These are phyloP conservation scores for Reutealis trisperma DNA, from an alignment of 345 rosid species.

Conservation along the genomic window DNA sequence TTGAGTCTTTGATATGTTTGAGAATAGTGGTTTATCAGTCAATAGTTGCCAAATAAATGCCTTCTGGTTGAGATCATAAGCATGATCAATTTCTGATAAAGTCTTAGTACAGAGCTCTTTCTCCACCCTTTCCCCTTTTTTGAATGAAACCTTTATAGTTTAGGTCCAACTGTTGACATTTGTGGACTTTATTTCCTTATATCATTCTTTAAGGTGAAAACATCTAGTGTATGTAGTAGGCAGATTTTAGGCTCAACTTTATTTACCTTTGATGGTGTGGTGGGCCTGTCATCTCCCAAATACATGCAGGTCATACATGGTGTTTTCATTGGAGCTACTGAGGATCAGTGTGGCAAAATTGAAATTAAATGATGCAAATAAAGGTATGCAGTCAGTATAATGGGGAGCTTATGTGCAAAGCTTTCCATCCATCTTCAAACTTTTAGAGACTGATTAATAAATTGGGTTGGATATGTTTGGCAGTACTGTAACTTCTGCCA, in stretches of 20 bases:
- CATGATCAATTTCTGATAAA: constrained; percentile 9
- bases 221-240: constrained; percentile 14
- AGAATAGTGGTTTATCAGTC: constrained; percentile 5
- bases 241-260: constrained; percentile 33
- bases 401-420: constrained; percentile 26
- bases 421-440: constrained; percentile 17
- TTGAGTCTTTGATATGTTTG: constrained; percentile 8
- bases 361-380: constrained; percentile 30
- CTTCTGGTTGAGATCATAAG: constrained; percentile 6
- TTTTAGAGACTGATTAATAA: constrained; percentile 20
- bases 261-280: constrained; percentile 39
- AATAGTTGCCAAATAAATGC: constrained; percentile 11
- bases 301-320: constrained; percentile 50
- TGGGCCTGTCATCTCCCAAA: constrained; percentile 44
- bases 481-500: constrained; percentile 1
- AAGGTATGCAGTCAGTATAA: constrained; percentile 52
- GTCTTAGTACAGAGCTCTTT: neutral
- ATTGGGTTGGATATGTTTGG: constrained; percentile 11
- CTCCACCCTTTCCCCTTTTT: neutral
- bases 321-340: constrained; percentile 42
- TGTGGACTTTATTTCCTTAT: neutral
- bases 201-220: constrained; percentile 12
- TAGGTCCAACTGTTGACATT: neutral
- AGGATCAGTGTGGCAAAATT: constrained; percentile 44
- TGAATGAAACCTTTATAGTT: neutral